Base-by-base conservation (phyloP, 1,284 basidiomycete genomes). In the Meripilus lineatus region DNA sequence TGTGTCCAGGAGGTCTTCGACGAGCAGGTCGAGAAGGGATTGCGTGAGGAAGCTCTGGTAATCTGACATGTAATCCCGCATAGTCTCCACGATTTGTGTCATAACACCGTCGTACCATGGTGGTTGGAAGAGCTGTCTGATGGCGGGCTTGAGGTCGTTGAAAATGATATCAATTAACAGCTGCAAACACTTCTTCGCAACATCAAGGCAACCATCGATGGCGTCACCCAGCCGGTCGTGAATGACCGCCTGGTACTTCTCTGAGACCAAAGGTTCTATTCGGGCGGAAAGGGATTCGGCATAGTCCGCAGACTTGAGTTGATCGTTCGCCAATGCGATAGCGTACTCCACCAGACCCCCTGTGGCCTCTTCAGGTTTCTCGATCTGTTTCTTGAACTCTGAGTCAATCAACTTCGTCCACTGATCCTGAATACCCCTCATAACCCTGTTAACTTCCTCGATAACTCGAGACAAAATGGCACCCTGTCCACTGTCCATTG, bases 291-390 rank as follows among this genome's bases (percentile, higher is more conserved):
- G 74, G 1, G 84, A 79, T 67, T 99, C 95, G 8, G 88, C 82
- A 58, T 89, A 94, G 63, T 99, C 94, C 8, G 96, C 96, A 3
- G 85, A 89, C 65, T 94, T 95, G 68, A 99, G 84, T 66, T 97
- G 93, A 68, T 99, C 95, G 68, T 99, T 99, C 40, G 94, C 94
- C n/a, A 99, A 79, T 15, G 94, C 94, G 58, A 99, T 94, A 59
- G 89, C 84, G 66, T 99, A 99, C 68, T 98, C 95, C 48, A 93
- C 92, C 43, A 99, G 69, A 1, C 96, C 95, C 13, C 84, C 84
- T 1, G 87, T 77, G 3, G 88, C 77, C 55, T 96, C 93, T 34
- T 97, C 93, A 1, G 93, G 89, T 59, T 88, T 87, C 58, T 94
- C 91, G 11, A 79, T 72, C 58, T 93, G 88, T 58, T 88, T 89